Evolutionary conservation across 2,329 filamentous ascomycete species (phyloP).

Genomic region (Cladophialophora yegresii): DNA sequence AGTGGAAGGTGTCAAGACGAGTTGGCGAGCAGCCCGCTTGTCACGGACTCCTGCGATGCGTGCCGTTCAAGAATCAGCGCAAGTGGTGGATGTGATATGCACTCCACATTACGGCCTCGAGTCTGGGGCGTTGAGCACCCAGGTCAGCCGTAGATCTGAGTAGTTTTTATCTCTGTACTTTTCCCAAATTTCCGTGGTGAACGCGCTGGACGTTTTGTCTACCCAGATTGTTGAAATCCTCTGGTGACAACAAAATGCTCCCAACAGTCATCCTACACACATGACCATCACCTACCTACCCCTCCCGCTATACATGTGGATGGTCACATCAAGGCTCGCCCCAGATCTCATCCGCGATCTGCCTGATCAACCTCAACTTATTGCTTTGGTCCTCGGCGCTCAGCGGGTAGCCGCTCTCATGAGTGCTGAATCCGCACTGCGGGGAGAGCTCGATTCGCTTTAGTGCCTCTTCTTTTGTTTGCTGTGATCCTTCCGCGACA

Average conservation of each 20-base stretch:
- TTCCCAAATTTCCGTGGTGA: constrained; percentile 14
- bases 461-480: constrained; percentile 65
- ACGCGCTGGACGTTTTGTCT: constrained; percentile 19
- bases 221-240: constrained; percentile 26
- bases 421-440: constrained; percentile 69
- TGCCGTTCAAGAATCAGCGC: not conserved
- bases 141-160: not conserved
- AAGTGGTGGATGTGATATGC: not conserved
- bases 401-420: constrained; percentile 68
- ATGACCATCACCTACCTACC: not conserved
- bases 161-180: not conserved
- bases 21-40: no score
- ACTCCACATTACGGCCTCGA: not conserved
- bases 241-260: constrained; percentile 20
- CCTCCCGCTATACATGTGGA: not conserved
- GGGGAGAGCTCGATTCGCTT: constrained; percentile 64
- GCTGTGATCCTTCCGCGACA: constrained; percentile 63
- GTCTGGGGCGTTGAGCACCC: constrained; percentile 7
- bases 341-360: constrained; percentile 70
- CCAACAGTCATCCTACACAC: not conserved
- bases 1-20: not conserved
- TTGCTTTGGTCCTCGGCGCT: constrained; percentile 66
- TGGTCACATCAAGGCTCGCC: constrained; percentile 45
- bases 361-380: constrained; percentile 66
- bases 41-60: not conserved